Percentiles rank a stretch among this genome's conserved stretches.
Evolutionary conservation across 2,329 filamentous ascomycete species (phyloP).

Genomic region (Thelonectria discophora): DNA sequence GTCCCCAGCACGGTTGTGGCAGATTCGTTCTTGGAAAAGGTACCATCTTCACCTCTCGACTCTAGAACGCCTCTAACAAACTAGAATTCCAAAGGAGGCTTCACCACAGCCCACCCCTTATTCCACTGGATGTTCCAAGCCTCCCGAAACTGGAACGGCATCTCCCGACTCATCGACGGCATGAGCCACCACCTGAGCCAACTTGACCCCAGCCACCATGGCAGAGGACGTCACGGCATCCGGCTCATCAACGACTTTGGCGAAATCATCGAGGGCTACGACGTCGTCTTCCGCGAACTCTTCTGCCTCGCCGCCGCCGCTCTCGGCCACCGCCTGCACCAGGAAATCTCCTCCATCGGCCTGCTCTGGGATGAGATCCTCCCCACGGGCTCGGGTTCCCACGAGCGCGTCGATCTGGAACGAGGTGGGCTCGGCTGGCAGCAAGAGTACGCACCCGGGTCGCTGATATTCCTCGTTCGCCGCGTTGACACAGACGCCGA

Average conservation of each 20-base stretch:
- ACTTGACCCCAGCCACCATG: conserved; percentile 43
- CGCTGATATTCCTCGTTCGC: conserved; percentile 82
- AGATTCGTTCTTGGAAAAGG: conserved; percentile 75
- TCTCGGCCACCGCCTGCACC: conserved; percentile 74
- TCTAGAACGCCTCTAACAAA: conserved; percentile 16
- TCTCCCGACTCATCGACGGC: conserved; percentile 72
- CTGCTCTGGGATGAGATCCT: conserved; percentile 80
- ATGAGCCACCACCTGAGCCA: conserved; percentile 77
- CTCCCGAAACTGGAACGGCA: conserved; percentile 77
- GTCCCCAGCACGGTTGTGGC: conserved; percentile 81
- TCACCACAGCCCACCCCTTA: conserved; percentile 78
- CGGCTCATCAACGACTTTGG: conserved; percentile 63
- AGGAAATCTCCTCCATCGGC: conserved; percentile 70
- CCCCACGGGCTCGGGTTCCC: conserved; percentile 60
- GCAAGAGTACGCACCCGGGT: conserved; percentile 70
- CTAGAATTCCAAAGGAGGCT: conserved; percentile 70
- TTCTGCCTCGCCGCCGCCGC: conserved; percentile 82
- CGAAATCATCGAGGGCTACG: conserved; percentile 73
- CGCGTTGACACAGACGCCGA: conserved; percentile 66
- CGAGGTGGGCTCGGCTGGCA: conserved; percentile 47
- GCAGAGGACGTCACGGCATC: conserved; percentile 42
- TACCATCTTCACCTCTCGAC: conserved; percentile 40
- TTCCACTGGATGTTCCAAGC: conserved; percentile 91
- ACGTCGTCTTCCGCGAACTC: conserved; percentile 80
- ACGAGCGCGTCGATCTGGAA: conserved; percentile 49